These are phyloP conservation scores for Pseudodiploospora longispora DNA, from an alignment of 2,329 filamentous ascomycete genomes.

Conservation along the genomic window DNA sequence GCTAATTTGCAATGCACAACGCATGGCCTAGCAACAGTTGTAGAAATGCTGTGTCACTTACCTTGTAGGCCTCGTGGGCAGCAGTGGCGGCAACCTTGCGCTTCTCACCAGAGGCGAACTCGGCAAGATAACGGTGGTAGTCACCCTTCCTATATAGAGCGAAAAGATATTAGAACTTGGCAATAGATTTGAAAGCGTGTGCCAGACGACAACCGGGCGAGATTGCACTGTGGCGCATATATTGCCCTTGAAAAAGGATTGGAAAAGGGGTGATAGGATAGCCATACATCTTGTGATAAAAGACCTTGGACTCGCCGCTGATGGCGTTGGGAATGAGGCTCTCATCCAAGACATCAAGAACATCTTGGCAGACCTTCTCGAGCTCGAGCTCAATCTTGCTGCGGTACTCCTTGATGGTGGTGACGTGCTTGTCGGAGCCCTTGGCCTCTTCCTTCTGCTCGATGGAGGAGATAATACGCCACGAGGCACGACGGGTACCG, in stretches of 20 bases:
- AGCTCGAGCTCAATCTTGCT: slow-evolving; percentile 97
- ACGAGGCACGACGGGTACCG: slow-evolving; percentile 94
- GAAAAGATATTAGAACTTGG: slow-evolving; percentile 6
- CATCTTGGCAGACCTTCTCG: slow-evolving; percentile 96
- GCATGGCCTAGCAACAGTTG: no score
- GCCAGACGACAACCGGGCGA: neutral
- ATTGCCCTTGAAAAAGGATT: neutral
- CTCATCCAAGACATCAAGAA: slow-evolving; percentile 89
- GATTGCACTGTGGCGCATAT: neutral
- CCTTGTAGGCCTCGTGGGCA: slow-evolving; percentile 96
- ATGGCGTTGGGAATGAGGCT: slow-evolving; percentile 92
- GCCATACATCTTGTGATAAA: slow-evolving; percentile 99
- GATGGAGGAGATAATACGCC: slow-evolving; percentile 99
- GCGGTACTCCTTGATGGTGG: slow-evolving; percentile 92
- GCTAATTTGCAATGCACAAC: no score
- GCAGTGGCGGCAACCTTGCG: slow-evolving; percentile 80
- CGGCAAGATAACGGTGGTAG: slow-evolving; percentile 91
- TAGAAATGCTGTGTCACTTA: slow-evolving; percentile 31
- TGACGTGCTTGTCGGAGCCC: slow-evolving; percentile 90
- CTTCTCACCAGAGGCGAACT: slow-evolving; percentile 90
- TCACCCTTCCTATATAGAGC: slow-evolving; percentile 72
- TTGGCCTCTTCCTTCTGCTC: slow-evolving; percentile 99
- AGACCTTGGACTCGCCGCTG: slow-evolving; percentile 97
- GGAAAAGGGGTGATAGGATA: slow-evolving; percentile 7
- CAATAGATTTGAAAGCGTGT: neutral